A percentile compares a stretch with the other conserved stretches of the same genome.
Conservation (phyloP, 306 rosid genomes). For the Cajanus cajan region DNA sequence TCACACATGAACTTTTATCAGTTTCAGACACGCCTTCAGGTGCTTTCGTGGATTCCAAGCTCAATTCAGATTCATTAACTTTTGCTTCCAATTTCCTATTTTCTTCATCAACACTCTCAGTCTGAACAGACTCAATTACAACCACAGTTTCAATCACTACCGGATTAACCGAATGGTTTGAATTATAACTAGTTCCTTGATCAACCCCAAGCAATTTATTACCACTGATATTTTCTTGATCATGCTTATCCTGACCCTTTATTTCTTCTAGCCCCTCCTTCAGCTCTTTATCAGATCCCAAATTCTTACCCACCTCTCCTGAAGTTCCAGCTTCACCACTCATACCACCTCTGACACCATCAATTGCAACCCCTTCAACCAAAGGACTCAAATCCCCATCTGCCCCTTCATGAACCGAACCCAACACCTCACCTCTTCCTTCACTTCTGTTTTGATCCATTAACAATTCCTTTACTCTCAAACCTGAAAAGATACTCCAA, state of each 20-base stretch:
- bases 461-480: conserved; percentile 28
- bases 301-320: conserved; percentile 26
- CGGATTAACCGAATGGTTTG: conserved; percentile 37
- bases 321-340: conserved; percentile 35
- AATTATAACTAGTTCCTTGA: conserved; percentile 45
- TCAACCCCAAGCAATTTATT: conserved; percentile 34
- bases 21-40: conserved; percentile 46
- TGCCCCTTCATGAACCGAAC: conserved; percentile 42
- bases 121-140: conserved; percentile 52
- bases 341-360: conserved; percentile 30
- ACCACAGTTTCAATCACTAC: conserved; percentile 48
- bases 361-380: conserved; percentile 46
- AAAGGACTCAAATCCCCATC: conserved; percentile 34
- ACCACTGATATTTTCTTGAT: conserved; percentile 27
- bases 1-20: conserved; percentile 50
- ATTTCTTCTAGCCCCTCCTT: conserved; percentile 24
- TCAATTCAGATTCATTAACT: conserved; percentile 44
- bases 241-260: conserved; percentile 21
- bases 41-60: conserved; percentile 37
- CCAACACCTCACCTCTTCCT: conserved; percentile 32
- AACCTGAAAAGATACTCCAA: conserved; percentile 26
- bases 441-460: conserved; percentile 53
- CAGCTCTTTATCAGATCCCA: conserved; percentile 35
- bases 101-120: conserved; percentile 32
- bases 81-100: conserved; percentile 39